Conservation (phyloP, 331 rosid genomes). For the Cydonia oblonga region DNA sequence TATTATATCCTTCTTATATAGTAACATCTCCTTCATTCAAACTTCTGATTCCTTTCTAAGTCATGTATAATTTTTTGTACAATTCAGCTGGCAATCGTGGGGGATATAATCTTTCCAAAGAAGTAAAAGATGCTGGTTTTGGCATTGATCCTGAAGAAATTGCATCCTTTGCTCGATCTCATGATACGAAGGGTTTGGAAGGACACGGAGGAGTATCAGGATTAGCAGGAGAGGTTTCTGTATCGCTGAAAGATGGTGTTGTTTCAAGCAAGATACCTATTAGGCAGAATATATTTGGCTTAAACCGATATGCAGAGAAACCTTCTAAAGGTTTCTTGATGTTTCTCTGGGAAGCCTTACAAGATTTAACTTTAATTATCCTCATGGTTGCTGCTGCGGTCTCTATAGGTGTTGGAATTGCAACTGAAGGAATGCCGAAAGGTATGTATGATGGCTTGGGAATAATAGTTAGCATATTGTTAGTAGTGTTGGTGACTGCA, state of each 20-base stretch:
- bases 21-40: not conserved
- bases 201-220: constrained; percentile 45
- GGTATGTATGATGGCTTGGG: constrained; percentile 90
- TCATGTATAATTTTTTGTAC: not conserved
- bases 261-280: constrained; percentile 29
- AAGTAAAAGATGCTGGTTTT: constrained; percentile 53
- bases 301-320: constrained; percentile 43
- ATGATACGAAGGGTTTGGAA: constrained; percentile 36
- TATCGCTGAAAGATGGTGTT: constrained; percentile 44
- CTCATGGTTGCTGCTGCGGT: constrained; percentile 52
- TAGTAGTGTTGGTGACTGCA: constrained; percentile 74
- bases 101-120: constrained; percentile 28
- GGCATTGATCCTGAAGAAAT: constrained; percentile 51
- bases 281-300: constrained; percentile 45
- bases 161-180: constrained; percentile 51
- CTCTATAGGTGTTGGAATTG: constrained; percentile 66
- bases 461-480: constrained; percentile 52
- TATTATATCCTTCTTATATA: constrained; percentile 1
- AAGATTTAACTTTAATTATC: constrained; percentile 43
- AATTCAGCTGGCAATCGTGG: constrained; percentile 46
- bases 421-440: constrained; percentile 73
- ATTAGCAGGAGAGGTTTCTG: constrained; percentile 36
- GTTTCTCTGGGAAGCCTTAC: constrained; percentile 56
- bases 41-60: not conserved
- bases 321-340: constrained; percentile 68